Evolutionary conservation across 441 rosid species (phyloP), one percentile per base, ranked within the genome.

Genomic region (Geranium incanum): DNA sequence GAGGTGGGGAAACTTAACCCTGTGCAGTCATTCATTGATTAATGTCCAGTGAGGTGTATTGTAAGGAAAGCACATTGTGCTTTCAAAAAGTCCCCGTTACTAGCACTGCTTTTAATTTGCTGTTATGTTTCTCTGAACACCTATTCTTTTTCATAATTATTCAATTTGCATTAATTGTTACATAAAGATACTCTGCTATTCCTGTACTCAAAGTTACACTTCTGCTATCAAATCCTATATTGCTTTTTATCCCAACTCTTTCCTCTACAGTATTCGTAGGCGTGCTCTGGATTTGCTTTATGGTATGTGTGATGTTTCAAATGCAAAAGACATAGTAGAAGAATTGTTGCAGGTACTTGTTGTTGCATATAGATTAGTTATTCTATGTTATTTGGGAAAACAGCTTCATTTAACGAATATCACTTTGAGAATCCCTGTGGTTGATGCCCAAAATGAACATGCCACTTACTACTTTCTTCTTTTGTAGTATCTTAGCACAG

Each of bases 301-400:
- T 80, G 98, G 96, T 52, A 95, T 95, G 98, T 95, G 99, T 76
- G 99, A 95, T 80, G 89, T 93, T 81, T 89, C 99, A 73, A 95
- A 93, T 85, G 99, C 99, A 68, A 95, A 95, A 84, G 99, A 89
- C 86, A 95, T 95, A 77, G 99, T 95, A 71, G 99, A 95, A 88
- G 99, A 95, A 81, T 71, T 95, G 75, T 81, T 95, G 83, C 98
- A 91, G 97, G 99, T 89, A 83, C 59, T 62, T 33, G 63, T 67
- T 73, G 63, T 67, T 71, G 21, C 63, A 68, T 39, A 13, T 15
- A 59, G 74, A 64, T 52, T 73, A 21, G 41, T 48, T 62, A 19
- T 67, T 48, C 63, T 45, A 52, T 5, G 66, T 67, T 41, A 70
- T 79, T 68, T 72, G 43, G 21, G 63, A 7, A 43, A 39, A 12